Conservation (phyloP, 2,329 filamentous ascomycete species). For the Teratosphaeria epicoccoides region DNA sequence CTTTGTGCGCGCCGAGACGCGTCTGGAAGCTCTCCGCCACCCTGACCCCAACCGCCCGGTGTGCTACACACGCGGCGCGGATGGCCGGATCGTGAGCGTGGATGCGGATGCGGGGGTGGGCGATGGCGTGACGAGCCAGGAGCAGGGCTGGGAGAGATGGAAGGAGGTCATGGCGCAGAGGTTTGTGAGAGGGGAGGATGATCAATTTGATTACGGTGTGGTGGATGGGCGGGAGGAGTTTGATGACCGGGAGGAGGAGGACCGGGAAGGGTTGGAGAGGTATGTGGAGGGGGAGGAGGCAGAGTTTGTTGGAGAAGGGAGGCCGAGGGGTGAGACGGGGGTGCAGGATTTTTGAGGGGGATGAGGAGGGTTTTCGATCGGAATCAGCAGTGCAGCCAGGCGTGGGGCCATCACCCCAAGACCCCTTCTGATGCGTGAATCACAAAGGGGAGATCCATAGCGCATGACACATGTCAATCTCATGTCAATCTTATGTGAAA, state of each 20-base stretch:
- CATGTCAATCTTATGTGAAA: no score
- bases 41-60: slow-evolving; percentile 42
- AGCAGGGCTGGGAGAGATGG: slow-evolving; percentile 62
- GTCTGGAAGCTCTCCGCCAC: slow-evolving; percentile 52
- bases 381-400: no score
- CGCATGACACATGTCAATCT: no score
- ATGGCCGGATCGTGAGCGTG: slow-evolving; percentile 48
- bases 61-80: slow-evolving; percentile 40
- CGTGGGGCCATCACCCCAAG: no score
- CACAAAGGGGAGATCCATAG: no score
- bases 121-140: slow-evolving; percentile 46
- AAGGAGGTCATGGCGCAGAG: slow-evolving; percentile 58
- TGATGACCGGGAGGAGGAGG: slow-evolving; percentile 53
- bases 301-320: slow-evolving; percentile 23
- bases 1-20: slow-evolving; percentile 64
- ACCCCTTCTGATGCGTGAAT: no score
- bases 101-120: slow-evolving; percentile 45
- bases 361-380: neutral
- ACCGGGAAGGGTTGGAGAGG: slow-evolving; percentile 55
- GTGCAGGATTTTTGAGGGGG: slow-evolving; percentile 36
- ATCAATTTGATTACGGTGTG: slow-evolving; percentile 63
- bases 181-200: slow-evolving; percentile 64
- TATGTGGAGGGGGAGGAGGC: slow-evolving; percentile 71
- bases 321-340: slow-evolving; percentile 36
- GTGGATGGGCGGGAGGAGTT: slow-evolving; percentile 65